Evolutionary conservation across 2,329 filamentous ascomycete genomes (phyloP).

Genomic region (Penicillium sp.): DNA sequence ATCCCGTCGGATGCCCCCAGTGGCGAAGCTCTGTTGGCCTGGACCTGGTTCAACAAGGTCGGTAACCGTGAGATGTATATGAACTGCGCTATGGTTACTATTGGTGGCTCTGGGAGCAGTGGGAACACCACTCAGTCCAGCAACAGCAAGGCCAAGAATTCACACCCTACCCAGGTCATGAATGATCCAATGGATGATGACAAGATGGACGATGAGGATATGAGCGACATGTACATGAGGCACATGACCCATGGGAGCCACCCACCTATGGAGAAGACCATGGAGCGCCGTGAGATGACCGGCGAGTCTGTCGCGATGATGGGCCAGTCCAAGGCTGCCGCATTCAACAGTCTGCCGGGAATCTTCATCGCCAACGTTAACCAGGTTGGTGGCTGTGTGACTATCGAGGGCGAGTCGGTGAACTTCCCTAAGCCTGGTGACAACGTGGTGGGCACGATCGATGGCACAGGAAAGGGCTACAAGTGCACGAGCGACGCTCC

Average conservation of each 20-base stretch:
- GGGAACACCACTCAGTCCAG: conserved; percentile 10
- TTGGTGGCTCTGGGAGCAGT: conserved; percentile 40
- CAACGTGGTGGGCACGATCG: conserved; percentile 49
- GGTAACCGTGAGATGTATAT: conserved; percentile 87
- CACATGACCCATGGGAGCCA: conserved; percentile 16
- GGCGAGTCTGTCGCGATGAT: not conserved
- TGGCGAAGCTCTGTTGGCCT: conserved; percentile 68
- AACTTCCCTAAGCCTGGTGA: conserved; percentile 68
- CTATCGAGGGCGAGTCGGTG: conserved; percentile 61
- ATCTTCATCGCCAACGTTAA: conserved; percentile 73
- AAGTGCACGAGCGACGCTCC: conserved; percentile 37
- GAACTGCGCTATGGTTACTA: conserved; percentile 75
- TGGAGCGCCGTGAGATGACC: conserved; percentile 6
- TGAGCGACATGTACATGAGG: conserved; percentile 12
- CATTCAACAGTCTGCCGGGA: conserved; percentile 62
- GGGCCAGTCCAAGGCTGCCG: conserved; percentile 8
- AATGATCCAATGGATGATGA: not conserved
- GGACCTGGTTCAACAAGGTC: conserved; percentile 76
- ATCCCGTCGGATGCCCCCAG: conserved; percentile 66
- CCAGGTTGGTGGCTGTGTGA: conserved; percentile 59
- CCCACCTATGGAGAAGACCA: conserved; percentile 11
- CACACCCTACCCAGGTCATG: not conserved
- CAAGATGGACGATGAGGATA: too few species aligned
- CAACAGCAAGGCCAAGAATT: not conserved
- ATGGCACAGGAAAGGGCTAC: conserved; percentile 42